A percentile compares a stretch with the other conserved stretches of the same genome.
Evolutionary conservation across 2,329 filamentous ascomycete species (phyloP).

Genomic region (Fusarium brevicatenulatum): DNA sequence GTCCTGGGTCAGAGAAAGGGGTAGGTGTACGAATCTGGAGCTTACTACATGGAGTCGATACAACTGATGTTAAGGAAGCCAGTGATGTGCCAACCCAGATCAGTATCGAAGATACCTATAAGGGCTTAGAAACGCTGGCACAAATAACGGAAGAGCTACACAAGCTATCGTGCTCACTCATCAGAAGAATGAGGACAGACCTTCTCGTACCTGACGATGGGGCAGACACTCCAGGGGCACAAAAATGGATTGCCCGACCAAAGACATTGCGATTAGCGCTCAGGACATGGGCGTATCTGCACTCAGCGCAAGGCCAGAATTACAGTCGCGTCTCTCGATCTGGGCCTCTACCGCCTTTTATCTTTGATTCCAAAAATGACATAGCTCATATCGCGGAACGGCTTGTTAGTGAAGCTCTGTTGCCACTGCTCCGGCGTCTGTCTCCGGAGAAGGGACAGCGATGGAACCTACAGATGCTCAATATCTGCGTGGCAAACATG

Average conservation of each 20-base stretch:
- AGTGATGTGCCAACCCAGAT: conserved; percentile 84
- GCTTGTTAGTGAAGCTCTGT: conserved; percentile 73
- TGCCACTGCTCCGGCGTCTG: conserved; percentile 79
- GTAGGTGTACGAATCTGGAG: conserved; percentile 79
- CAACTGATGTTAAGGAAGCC: conserved; percentile 76
- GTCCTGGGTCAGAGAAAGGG: conserved; percentile 75
- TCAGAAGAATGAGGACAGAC: conserved; percentile 83
- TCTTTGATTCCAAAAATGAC: conserved; percentile 71
- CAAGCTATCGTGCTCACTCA: conserved; percentile 74
- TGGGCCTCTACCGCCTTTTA: conserved; percentile 74
- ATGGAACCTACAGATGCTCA: conserved; percentile 87
- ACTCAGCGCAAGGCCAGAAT: conserved; percentile 60
- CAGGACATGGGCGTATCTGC: conserved; percentile 62
- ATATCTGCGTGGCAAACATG: conserved; percentile 91
- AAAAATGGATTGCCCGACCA: conserved; percentile 80
- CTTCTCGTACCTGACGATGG: conserved; percentile 65
- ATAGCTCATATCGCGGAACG: conserved; percentile 71
- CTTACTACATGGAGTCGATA: conserved; percentile 83
- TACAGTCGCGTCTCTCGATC: conserved; percentile 82
- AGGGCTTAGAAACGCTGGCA: conserved; percentile 71
- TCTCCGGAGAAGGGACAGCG: conserved; percentile 71
- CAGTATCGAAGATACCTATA: conserved; percentile 93
- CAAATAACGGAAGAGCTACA: conserved; percentile 74
- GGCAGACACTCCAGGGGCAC: conserved; percentile 46
- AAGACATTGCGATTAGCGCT: conserved; percentile 85